Conservation (phyloP, 768 basidiomycete species). For the Tylopilus plumbeoviolaceoides region DNA sequence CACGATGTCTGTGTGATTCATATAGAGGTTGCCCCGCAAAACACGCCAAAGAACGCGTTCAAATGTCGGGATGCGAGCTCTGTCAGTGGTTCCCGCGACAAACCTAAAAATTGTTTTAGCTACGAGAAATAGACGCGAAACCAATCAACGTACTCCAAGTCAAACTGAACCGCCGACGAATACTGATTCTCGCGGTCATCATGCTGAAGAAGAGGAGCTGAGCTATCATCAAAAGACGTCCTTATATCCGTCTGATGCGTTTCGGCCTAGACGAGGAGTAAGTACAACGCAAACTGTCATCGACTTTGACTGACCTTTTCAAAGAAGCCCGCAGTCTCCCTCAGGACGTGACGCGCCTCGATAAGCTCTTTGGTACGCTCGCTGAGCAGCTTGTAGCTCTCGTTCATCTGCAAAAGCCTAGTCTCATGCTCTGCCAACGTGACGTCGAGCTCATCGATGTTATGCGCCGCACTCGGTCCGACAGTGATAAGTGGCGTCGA, state of each 20-base stretch:
- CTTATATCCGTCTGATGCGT: conserved; percentile 76
- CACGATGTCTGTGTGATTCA: conserved; percentile 96
- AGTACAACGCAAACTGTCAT: conserved; percentile 3
- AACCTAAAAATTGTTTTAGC: conserved; percentile 49
- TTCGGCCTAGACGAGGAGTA: conserved; percentile 54
- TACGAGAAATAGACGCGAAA: neutral
- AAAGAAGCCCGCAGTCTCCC: conserved; percentile 96
- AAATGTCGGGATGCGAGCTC: conserved; percentile 85
- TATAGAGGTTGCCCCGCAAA: conserved; percentile 94
- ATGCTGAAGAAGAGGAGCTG: conserved; percentile 86
- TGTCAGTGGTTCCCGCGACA: conserved; percentile 94
- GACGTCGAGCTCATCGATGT: conserved; percentile 88
- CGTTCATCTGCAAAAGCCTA: conserved; percentile 85
- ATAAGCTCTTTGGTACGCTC: conserved; percentile 82
- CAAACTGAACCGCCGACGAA: conserved; percentile 59
- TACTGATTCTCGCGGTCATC: conserved; percentile 78
- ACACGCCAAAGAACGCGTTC: conserved; percentile 99
- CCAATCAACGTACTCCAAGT: conserved; percentile 68
- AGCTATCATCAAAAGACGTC: conserved; percentile 86
- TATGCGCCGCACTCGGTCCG: conserved; percentile 89
- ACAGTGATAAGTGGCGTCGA: conserved; percentile 83
- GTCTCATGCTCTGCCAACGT: conserved; percentile 84
- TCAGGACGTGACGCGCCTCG: conserved; percentile 91
- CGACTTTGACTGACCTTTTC: conserved; percentile 53
- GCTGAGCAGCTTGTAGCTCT: conserved; percentile 83